Evolutionary conservation across 495 filamentous ascomycete genomes (phyloP), one percentile per base, ranked within the genome.

Genomic region (Tuber borchii): DNA sequence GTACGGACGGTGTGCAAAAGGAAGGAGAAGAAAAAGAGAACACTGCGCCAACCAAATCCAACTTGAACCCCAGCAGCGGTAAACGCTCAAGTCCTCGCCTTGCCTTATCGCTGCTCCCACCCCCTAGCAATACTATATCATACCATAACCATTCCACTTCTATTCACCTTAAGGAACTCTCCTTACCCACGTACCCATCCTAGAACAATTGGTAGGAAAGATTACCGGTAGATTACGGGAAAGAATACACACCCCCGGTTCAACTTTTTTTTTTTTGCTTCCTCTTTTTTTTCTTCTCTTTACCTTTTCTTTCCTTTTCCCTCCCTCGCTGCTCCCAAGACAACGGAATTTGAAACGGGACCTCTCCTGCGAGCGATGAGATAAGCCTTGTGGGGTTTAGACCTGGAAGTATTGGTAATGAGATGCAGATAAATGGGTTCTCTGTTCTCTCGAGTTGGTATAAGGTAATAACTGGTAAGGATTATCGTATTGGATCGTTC

Each of bases 141-240:
- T 26, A 1, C 10, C 56, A 31, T 31, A 16, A 31, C n/a, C 56
- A 65, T 31, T 65, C 56, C 56, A 31, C n/a, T 61, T 65, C 56
- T 14, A 65, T 31, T 65, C 56, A 65, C 26, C n/a, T 65, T 14
- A 26, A 26, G 7, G n/a, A 65, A 17, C n/a, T 17, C 31, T 65
- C 26, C 12, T 14, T 31, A 31, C 26, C 56, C 56, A 26, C 56
- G n/a, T 31, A 65, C 56, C 26, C 56, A 26, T n/a, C 14, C 45
- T 7, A 16, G 12, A 65, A 65, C 10, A 31, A 65, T 26, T 16
- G 56, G 56, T 65, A 5, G 26, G 26, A 65, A 31, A 31, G n/a
- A 65, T 65, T 65, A 65, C 56, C 56, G 56, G 56, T 65, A 65
- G 56, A 65, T 65, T 31, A 65, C 56, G 56, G 56, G 56, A 65